Conservation (phyloP, 768 basidiomycete genomes). For the Amylocystis lapponica region DNA sequence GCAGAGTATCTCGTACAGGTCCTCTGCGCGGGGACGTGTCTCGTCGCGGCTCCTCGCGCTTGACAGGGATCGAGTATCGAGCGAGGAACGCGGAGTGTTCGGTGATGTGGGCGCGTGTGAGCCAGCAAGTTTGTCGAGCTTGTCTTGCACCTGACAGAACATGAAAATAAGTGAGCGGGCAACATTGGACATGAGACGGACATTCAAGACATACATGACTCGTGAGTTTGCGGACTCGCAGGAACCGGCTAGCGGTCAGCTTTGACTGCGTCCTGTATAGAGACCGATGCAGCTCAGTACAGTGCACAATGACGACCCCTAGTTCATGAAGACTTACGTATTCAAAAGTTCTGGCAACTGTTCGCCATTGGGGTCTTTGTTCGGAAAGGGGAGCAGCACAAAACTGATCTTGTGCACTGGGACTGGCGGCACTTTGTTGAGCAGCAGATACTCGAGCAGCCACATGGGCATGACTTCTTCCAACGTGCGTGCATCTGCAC, state of each 20-base stretch:
- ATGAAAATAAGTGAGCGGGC: background rate
- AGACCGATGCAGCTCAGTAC: background rate
- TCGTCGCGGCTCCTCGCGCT: conserved; percentile 18
- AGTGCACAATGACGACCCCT: background rate
- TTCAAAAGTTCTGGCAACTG: conserved; percentile 78
- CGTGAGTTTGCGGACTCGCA: conserved; percentile 82
- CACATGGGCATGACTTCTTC: conserved; percentile 83
- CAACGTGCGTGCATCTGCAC: conserved; percentile 45
- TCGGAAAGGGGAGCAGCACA: conserved; percentile 73
- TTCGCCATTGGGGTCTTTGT: conserved; percentile 50
- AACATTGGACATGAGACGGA: background rate
- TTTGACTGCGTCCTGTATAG: conserved; percentile 63
- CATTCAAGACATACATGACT: conserved; percentile 53
- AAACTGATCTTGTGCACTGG: conserved; percentile 81
- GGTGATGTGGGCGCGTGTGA: conserved; percentile 25
- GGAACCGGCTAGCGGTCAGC: conserved; percentile 79
- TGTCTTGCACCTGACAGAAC: conserved; percentile 68
- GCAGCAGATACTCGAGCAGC: conserved; percentile 82
- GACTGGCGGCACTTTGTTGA: conserved; percentile 49
- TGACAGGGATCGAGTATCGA: conserved; percentile 26
- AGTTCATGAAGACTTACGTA: too few relatives aligned
- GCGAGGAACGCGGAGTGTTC: conserved; percentile 32
- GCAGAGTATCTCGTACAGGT: conserved; percentile 82
- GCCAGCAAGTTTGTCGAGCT: conserved; percentile 53
- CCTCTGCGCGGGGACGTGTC: conserved; percentile 42